A percentile compares a stretch with the other conserved stretches of the same genome.
phyloP scores from a whole-genome alignment of 2,329 filamentous ascomycete genomes.

The Nemania diffusa region DNA sequence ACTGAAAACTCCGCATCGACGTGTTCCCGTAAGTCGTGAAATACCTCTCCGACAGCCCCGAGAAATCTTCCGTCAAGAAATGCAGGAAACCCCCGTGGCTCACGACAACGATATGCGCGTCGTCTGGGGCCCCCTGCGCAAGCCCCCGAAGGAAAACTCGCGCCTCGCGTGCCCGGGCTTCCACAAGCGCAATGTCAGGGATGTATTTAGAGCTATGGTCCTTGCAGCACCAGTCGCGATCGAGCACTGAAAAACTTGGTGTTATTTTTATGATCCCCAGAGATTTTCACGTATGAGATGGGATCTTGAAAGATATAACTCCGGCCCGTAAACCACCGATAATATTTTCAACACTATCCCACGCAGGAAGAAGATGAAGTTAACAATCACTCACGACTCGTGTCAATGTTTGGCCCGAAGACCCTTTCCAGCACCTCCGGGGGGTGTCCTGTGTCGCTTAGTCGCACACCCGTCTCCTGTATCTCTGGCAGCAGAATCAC shows the following conservation, averaged over 20 bases:
- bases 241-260: slow-evolving; percentile 55
- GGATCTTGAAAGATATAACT: background rate
- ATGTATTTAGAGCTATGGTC: slow-evolving; percentile 53
- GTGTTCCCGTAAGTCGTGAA: slow-evolving; percentile 76
- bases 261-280: background rate
- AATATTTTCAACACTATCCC: too few relatives aligned
- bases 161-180: slow-evolving; percentile 67
- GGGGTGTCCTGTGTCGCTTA: slow-evolving; percentile 78
- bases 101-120: slow-evolving; percentile 77
- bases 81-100: slow-evolving; percentile 86
- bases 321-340: too few relatives aligned
- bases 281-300: background rate
- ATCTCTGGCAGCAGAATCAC: slow-evolving; percentile 77
- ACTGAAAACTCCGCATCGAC: slow-evolving; percentile 74
- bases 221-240: slow-evolving; percentile 77
- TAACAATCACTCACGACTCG: slow-evolving; percentile 7
- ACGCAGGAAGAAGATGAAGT: background rate
- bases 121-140: slow-evolving; percentile 51
- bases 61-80: slow-evolving; percentile 84
- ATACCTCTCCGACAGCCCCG: slow-evolving; percentile 59
- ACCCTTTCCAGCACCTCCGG: slow-evolving; percentile 59
- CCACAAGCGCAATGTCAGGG: slow-evolving; percentile 62
- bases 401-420: slow-evolving; percentile 66
- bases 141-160: slow-evolving; percentile 60
- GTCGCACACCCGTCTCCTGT: slow-evolving; percentile 78